A percentile compares a stretch with the other conserved stretches of the same genome.
These are phyloP conservation scores for Wickerhamomyces ciferrii DNA, from an alignment of 805 yeast genomes.

Conservation along the genomic window DNA sequence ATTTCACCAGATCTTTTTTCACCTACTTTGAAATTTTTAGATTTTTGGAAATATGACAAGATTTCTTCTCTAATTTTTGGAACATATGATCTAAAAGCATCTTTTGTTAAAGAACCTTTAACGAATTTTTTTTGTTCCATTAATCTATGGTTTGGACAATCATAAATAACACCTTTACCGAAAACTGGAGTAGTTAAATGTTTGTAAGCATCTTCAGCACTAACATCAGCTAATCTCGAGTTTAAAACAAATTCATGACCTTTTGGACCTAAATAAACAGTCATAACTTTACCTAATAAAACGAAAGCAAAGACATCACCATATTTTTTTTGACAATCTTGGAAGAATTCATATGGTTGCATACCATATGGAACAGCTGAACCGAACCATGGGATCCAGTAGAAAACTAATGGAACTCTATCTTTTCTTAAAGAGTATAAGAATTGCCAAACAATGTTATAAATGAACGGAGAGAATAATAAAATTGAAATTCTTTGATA, in stretches of 20 bases:
- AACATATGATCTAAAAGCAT: conserved; percentile 78
- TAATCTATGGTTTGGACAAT: conserved; percentile 86
- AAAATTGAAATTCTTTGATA: conserved; percentile 30
- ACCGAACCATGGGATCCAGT: conserved; percentile 96
- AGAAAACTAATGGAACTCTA: conserved; percentile 84
- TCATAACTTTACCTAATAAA: conserved; percentile 86
- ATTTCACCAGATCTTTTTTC: conserved; percentile 41
- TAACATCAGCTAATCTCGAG: conserved; percentile 82
- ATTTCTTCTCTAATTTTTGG: conserved; percentile 85
- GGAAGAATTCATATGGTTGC: conserved; percentile 90
- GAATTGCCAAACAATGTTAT: conserved; percentile 62
- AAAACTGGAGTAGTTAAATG: conserved; percentile 99
- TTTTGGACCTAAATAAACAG: conserved; percentile 93
- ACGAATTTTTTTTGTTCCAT: conserved; percentile 99
- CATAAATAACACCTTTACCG: conserved; percentile 96
- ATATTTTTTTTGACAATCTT: conserved; percentile 67
- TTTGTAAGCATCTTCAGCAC: conserved; percentile 94
- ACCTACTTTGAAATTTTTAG: conserved; percentile 41
- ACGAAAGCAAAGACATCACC: conserved; percentile 94
- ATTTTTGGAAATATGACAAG: conserved; percentile 51
- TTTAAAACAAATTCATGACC: conserved; percentile 96
- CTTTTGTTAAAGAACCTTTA: conserved; percentile 81
- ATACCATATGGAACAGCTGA: conserved; percentile 85
- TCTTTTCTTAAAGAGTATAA: conserved; percentile 69
- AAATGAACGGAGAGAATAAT: conserved; percentile 49